Percentiles rank a stretch among this genome's conserved stretches.
These are phyloP conservation scores for Wickerhamomyces silvicola DNA, from an alignment of 805 yeast species.

Conservation along the genomic window DNA sequence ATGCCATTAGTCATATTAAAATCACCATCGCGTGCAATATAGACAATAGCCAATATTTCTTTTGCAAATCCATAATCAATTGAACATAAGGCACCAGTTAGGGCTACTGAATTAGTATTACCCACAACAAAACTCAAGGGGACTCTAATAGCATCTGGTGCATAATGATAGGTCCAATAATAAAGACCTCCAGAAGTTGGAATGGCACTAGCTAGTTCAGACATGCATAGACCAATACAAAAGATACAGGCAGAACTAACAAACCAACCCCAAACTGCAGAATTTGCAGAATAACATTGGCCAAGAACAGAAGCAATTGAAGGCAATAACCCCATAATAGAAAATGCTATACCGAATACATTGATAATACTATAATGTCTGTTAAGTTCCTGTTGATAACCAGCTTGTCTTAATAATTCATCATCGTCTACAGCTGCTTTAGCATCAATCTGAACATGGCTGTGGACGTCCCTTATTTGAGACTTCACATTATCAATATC, in stretches of 20 bases:
- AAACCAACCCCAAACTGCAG: conserved; percentile 69
- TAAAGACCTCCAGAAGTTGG: conserved; percentile 76
- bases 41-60: conserved; percentile 53
- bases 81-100: conserved; percentile 60
- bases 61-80: conserved; percentile 64
- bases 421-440: conserved; percentile 20
- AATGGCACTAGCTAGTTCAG: conserved; percentile 60
- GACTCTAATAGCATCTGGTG: conserved; percentile 46
- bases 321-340: conserved; percentile 57
- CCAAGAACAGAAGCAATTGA: conserved; percentile 51
- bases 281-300: conserved; percentile 54
- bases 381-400: conserved; percentile 64
- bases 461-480: conserved; percentile 15
- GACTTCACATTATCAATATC: conserved; percentile 14
- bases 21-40: conserved; percentile 44
- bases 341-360: conserved; percentile 66
- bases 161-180: conserved; percentile 61
- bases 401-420: conserved; percentile 41
- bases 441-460: conserved; percentile 19
- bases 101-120: conserved; percentile 59
- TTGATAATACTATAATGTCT: conserved; percentile 58
- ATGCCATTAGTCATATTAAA: conserved; percentile 48
- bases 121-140: conserved; percentile 61
- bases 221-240: conserved; percentile 54
- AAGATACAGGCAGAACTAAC: conserved; percentile 49